Evolutionary conservation across 116 monocot genomes (phyloP).

Genomic region (Iris pallida): DNA sequence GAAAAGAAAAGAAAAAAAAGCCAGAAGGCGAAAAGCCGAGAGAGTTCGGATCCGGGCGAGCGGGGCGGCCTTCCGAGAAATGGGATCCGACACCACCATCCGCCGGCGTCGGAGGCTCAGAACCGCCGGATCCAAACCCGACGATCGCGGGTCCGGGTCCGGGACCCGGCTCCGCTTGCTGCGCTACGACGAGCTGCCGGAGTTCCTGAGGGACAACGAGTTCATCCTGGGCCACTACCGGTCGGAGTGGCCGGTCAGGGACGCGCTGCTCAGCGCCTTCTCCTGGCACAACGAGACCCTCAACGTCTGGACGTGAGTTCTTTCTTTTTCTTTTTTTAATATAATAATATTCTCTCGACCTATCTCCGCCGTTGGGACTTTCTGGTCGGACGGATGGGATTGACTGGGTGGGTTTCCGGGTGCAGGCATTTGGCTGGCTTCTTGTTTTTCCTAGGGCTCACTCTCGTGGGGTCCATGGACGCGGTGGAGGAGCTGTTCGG

Average conservation of each 20-base stretch:
- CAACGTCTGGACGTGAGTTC: constrained; percentile 89
- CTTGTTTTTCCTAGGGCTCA: constrained; percentile 59
- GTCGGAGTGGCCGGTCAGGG: constrained; percentile 71
- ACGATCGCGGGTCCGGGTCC: background rate
- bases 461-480: constrained; percentile 40
- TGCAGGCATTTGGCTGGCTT: constrained; percentile 84
- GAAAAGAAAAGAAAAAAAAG: no score
- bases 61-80: no score
- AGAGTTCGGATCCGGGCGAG: no score
- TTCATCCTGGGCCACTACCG: constrained; percentile 78
- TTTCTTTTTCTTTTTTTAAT: no score
- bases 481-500: constrained; percentile 19
- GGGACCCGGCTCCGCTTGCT: constrained; percentile 28
- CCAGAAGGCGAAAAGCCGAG: no score
- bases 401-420: background rate
- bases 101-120: no score
- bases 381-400: background rate
- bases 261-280: constrained; percentile 79
- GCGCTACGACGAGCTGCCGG: constrained; percentile 80
- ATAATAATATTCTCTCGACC: no score
- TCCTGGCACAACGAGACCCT: constrained; percentile 96
- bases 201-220: constrained; percentile 85
- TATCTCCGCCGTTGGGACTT: background rate
- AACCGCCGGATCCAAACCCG: constrained; percentile 5
- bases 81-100: no score